These are phyloP conservation scores for Solanum clarkiae DNA, from an alignment of 257 asterid genomes.

Conservation along the genomic window DNA sequence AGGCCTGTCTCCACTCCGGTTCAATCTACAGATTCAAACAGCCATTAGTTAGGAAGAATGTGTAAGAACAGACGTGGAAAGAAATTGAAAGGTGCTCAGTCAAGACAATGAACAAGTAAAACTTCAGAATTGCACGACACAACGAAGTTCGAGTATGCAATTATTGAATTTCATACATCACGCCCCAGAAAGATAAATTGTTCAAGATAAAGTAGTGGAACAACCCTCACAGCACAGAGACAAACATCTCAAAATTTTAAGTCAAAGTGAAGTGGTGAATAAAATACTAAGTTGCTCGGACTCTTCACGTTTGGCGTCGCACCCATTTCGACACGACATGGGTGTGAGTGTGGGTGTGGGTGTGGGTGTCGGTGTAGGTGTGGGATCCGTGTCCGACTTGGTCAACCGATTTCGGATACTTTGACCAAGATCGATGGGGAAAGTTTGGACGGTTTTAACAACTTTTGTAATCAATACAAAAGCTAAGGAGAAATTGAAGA, in stretches of 20 bases:
- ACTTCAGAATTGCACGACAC: neutral
- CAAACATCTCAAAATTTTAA: neutral
- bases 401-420: too few species aligned
- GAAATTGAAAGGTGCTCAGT: neutral
- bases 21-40: constrained; percentile 21
- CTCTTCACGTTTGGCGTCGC: too few species aligned
- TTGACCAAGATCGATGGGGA: too few species aligned
- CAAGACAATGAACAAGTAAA: neutral
- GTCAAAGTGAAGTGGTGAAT: neutral
- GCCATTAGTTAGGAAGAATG: neutral
- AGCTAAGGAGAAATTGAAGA: too few species aligned
- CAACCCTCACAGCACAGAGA: neutral
- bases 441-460: too few species aligned
- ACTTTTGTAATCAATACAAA: too few species aligned
- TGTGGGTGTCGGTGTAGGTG: too few species aligned
- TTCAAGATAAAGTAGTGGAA: neutral
- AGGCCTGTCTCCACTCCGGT: constrained; percentile 64
- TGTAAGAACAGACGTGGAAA: neutral
- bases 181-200: neutral
- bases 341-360: too few species aligned
- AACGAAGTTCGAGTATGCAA: neutral
- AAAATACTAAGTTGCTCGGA: too few species aligned
- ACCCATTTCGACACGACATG: too few species aligned
- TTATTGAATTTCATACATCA: neutral
- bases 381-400: too few species aligned